These are phyloP conservation scores for Platanthera zijinensis DNA, from an alignment of 106 monocot species.

Conservation along the genomic window DNA sequence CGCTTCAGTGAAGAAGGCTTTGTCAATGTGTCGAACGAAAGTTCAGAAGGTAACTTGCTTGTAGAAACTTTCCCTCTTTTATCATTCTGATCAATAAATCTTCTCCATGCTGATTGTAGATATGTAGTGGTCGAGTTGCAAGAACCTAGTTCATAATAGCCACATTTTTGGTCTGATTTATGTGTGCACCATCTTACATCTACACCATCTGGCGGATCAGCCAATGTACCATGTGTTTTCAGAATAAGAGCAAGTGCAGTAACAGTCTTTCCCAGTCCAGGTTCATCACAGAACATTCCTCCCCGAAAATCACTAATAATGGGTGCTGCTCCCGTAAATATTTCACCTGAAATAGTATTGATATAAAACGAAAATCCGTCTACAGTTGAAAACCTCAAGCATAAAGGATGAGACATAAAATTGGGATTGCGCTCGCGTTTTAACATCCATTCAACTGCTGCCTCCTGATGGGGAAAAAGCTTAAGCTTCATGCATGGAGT, in stretches of 20 bases:
- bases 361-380: slow-evolving; percentile 69
- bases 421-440: slow-evolving; percentile 52
- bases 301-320: slow-evolving; percentile 68
- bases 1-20: slow-evolving; percentile 12
- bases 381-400: slow-evolving; percentile 53
- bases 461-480: slow-evolving; percentile 92
- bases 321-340: slow-evolving; percentile 48
- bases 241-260: slow-evolving; percentile 90
- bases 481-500: slow-evolving; percentile 90
- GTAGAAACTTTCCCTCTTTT: slow-evolving; percentile 20
- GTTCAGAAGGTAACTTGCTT: slow-evolving; percentile 5
- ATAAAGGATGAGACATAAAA: slow-evolving; percentile 61
- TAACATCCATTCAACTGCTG: slow-evolving; percentile 95
- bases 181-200: slow-evolving; percentile 75
- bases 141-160: slow-evolving; percentile 73
- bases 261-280: slow-evolving; percentile 91
- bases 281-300: slow-evolving; percentile 98
- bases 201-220: slow-evolving; percentile 69
- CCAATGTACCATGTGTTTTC: slow-evolving; percentile 77
- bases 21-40: slow-evolving; percentile 8
- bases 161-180: slow-evolving; percentile 43
- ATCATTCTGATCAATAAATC: slow-evolving; percentile 27
- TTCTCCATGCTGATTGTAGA: slow-evolving; percentile 40
- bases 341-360: slow-evolving; percentile 68
- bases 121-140: slow-evolving; percentile 18